Evolutionary conservation across 768 basidiomycete species (phyloP), one percentile per base, ranked within the genome.

Genomic region (Lactarius evosmus): DNA sequence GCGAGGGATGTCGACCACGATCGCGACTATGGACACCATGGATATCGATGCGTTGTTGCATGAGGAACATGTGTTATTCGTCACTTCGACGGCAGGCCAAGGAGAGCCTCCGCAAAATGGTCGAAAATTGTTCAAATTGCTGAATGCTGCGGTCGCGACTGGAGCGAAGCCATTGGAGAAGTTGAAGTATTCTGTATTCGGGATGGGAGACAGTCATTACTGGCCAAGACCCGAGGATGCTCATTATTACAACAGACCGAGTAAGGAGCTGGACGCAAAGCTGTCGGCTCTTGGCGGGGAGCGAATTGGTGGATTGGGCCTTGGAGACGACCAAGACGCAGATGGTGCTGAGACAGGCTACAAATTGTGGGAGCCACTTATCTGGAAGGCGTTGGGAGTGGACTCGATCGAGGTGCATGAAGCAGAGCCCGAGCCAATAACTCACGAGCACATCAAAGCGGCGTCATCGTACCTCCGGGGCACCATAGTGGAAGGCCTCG

Each of bases 381-480:
- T 98, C 40, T 99, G 97, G 97, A 94, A 96, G 76, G 89, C 87
- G 1, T 80, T 98, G 32, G 95, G 96, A 55, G 94, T 98, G 52
- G 97, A 95, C 74, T 79, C 78, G 17, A 78, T 98, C 56, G 91
- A 97, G 73, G 85, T 98, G 25, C 83, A 80, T 38, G 97, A 98
- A 76, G 89, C 88, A 22, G 95, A 98, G 73, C 95, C 95, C 0
- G 95, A 98, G 70, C 87, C 93, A 1, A 96, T 99, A 74, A 98
- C 97, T 58, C 97, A 98, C 79, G 97, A 99, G 77, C 94, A 98
- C 76, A 97, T 98, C 83, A 99, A 98, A 79, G 97, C 91, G 56
- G 95, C 96, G 6, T 93, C 91, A 55, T 85, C 87, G 61, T 98
- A 90, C 78, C 83, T 98, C 27, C 91, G 97, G 59, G 97, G 97